Evolutionary conservation across 108 stramenopile species (phyloP).

Genomic region (Nitzschia palea): DNA sequence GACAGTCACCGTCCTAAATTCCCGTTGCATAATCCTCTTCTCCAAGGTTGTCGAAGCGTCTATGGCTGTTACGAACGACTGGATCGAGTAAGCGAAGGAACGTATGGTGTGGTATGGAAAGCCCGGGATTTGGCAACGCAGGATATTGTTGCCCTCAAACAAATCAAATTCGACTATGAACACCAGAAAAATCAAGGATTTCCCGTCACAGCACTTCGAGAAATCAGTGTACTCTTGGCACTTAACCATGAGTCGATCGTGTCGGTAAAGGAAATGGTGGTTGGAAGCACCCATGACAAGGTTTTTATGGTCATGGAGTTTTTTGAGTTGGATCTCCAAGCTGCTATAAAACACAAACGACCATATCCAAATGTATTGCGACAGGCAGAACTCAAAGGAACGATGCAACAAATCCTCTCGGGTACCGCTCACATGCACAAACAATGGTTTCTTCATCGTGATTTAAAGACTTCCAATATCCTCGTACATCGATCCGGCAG

Average conservation of each 20-base stretch:
- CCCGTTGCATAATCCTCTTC: constrained; percentile 72
- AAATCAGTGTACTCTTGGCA: constrained; percentile 80
- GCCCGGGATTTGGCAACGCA: constrained; percentile 75
- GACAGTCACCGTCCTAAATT: not conserved
- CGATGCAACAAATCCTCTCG: constrained; percentile 78
- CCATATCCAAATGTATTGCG: constrained; percentile 56
- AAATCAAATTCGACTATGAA: constrained; percentile 84
- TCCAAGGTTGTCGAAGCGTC: constrained; percentile 83
- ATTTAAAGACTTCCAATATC: constrained; percentile 92
- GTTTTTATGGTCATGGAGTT: constrained; percentile 96
- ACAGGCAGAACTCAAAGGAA: constrained; percentile 79
- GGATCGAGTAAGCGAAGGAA: constrained; percentile 84
- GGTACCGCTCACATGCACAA: constrained; percentile 80
- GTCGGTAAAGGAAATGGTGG: constrained; percentile 84
- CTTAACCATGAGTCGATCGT: constrained; percentile 87
- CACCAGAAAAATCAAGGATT: constrained; percentile 81
- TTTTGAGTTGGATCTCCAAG: constrained; percentile 90
- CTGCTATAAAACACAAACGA: constrained; percentile 57
- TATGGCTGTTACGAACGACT: constrained; percentile 87
- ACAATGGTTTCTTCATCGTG: constrained; percentile 87
- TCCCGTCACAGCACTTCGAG: constrained; percentile 90
- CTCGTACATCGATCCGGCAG: constrained; percentile 72
- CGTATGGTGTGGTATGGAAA: constrained; percentile 96
- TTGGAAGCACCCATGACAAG: constrained; percentile 63
- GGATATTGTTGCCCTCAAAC: constrained; percentile 90